A percentile compares a stretch with the other conserved stretches of the same genome.
Evolutionary conservation across 768 basidiomycete genomes (phyloP).

Genomic region (Hygrocybe coccinea): DNA sequence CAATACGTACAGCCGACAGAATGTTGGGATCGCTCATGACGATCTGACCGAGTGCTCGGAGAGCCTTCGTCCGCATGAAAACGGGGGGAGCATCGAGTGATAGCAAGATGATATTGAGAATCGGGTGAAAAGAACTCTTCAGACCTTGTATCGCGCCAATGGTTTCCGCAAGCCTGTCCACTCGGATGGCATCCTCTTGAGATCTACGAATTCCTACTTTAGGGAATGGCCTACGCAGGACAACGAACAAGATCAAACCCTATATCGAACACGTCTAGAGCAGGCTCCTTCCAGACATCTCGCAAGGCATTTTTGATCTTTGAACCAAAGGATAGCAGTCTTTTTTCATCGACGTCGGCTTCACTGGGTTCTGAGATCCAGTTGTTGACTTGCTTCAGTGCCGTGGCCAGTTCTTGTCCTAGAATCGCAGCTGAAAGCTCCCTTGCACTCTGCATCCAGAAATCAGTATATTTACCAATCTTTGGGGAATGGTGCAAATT

Average conservation of each 20-base stretch:
- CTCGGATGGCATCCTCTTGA: constrained; percentile 62
- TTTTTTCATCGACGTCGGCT: constrained; percentile 43
- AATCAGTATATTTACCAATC: constrained; percentile 2
- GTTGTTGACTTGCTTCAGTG: constrained; percentile 53
- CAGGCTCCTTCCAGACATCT: constrained; percentile 67
- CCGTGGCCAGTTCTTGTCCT: constrained; percentile 76
- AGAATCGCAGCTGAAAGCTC: constrained; percentile 77
- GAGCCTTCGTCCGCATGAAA: constrained; percentile 90
- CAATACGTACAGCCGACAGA: constrained; percentile 57
- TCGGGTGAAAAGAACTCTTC: constrained; percentile 76
- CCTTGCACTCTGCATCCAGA: constrained; percentile 59
- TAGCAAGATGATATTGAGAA: constrained; percentile 71
- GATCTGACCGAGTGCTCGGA: constrained; percentile 84
- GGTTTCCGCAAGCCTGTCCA: constrained; percentile 68
- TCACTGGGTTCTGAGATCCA: constrained; percentile 45
- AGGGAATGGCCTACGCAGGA: background rate
- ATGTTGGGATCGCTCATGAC: constrained; percentile 85
- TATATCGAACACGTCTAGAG: constrained; percentile 74
- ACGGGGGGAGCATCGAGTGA: constrained; percentile 83
- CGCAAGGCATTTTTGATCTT: constrained; percentile 61
- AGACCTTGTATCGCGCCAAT: constrained; percentile 74
- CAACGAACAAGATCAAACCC: constrained; percentile 45
- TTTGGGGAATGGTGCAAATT: background rate
- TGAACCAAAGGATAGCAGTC: constrained; percentile 46
- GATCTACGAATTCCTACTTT: constrained; percentile 39